Evolutionary conservation across 805 yeast genomes (phyloP).

Genomic region (Myxozyma neglecta): DNA sequence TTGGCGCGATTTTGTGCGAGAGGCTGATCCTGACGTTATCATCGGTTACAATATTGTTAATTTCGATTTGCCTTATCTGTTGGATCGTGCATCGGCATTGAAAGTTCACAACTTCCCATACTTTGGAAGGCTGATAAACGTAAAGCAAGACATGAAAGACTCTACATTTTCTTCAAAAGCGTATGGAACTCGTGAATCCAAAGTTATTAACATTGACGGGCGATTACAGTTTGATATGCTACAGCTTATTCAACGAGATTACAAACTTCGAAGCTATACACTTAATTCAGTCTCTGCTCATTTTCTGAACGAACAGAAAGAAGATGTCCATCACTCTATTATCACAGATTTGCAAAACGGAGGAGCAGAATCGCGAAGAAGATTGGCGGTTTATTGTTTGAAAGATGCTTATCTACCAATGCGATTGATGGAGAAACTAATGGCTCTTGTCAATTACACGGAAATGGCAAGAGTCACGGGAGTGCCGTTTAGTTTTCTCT

Average conservation of each 20-base stretch:
- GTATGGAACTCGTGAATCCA: conserved; percentile 92
- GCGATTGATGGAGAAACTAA: conserved; percentile 82
- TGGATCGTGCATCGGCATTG: conserved; percentile 82
- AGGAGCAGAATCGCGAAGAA: conserved; percentile 83
- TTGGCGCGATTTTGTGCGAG: conserved; percentile 84
- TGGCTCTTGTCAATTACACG: conserved; percentile 95
- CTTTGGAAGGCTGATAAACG: conserved; percentile 71
- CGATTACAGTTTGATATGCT: conserved; percentile 91
- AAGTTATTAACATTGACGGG: conserved; percentile 90
- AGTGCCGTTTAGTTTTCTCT: conserved; percentile 87
- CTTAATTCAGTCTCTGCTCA: conserved; percentile 93
- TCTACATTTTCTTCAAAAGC: conserved; percentile 90
- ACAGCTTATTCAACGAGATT: conserved; percentile 91
- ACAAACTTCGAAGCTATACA: conserved; percentile 90
- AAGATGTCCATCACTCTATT: conserved; percentile 96
- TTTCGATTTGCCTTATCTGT: conserved; percentile 89
- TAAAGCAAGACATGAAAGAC: conserved; percentile 76
- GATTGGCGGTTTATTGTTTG: conserved; percentile 94
- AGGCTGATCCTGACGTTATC: conserved; percentile 91
- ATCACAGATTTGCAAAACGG: conserved; percentile 95
- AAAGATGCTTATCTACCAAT: conserved; percentile 94
- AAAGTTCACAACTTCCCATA: conserved; percentile 69
- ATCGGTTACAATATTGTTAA: conserved; percentile 95
- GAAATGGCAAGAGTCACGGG: conserved; percentile 99
- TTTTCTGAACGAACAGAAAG: conserved; percentile 92